Base-by-base conservation (phyloP, 2,329 filamentous ascomycete genomes). In the Neonectria punicea region DNA sequence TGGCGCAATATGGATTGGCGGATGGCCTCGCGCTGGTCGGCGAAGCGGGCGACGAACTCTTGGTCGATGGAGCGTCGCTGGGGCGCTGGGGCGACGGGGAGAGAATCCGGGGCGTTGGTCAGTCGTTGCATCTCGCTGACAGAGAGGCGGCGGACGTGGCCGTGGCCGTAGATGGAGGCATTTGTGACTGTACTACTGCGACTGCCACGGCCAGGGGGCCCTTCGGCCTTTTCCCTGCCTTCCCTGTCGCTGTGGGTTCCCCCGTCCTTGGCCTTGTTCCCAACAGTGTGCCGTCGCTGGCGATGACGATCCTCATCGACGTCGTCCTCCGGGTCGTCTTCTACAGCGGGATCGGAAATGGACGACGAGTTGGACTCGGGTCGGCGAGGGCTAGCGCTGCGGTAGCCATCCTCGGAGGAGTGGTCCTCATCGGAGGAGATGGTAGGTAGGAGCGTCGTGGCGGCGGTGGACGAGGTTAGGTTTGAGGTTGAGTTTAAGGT, bases 101-200 rank as follows among this genome's bases (percentile, higher is more conserved):
- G 78, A 1, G 87, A 89, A 30, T 88, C 86, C 6, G 87, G 86
- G 1, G 85, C 82, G 30, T 82, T 84, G 14, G 86, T 84, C 63
- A 90, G 77, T 64, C 87, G 84, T 58, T 87, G 84, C 74, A 90
- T 88, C 71, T 89, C 86, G 41, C 82, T 84, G 8, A 85, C 85
- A 0, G 87, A 88, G 28, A 90, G 80, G 41, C 86, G 84, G 59
- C 85, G 82, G 51, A 88, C 77, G 53, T 79, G 82, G 65, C 83
- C 77, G 50, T 79, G 82, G 66, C 83, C 84, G 46, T 79, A 76
- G 66, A 78, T 81, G 34, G 67, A 68, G 5, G 73, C 69, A 62
- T 74, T 77, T 61, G 70, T 76, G 53, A 76, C 72, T 32, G 77
- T 71, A 43, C 71, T 75, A 66, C 74, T 79, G 22, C 73, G 73